Evolutionary conservation across 495 filamentous ascomycete genomes (phyloP), one percentile per base, ranked within the genome.

Genomic region (Aspergillus incahuasiensis): DNA sequence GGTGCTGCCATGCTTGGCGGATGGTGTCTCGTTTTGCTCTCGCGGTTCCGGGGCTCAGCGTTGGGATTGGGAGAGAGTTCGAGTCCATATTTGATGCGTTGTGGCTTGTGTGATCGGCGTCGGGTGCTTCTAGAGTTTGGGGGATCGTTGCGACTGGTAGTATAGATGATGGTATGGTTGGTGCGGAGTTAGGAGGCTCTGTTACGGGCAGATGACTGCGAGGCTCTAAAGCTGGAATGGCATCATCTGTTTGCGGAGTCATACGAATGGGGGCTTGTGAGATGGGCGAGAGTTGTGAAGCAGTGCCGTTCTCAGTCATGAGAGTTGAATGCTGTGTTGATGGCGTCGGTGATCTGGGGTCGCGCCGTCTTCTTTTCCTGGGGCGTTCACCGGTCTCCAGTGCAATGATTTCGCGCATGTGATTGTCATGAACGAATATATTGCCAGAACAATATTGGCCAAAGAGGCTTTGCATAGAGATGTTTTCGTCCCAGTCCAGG

Each of bases 381-480:
- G 59, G 46, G 18, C 54, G 64, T 24, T 52, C 41, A 19, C 48
- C 54, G 15, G 63, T 59, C 20, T 67, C 59, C 13, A 52, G 47
- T 2, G 49, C 43, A 21, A 64, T 46, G n/a, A 60, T 54, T 12
- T 69, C 54, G 21, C 68, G 70, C 82, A 94, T 88, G 47, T 83
- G 66, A 13, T 61, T 19, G 59, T 97, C 91, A 58, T 95, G 83
- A 12, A 70, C 66, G 60, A 95, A 95, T 0, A 57, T 49, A 7
- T 65, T 68, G 0, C 71, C 79, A 4, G 78, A 79, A 55, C 89
- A 96, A 4, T 87, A 61, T 40, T 85, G 71, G 0, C 90, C 88
- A 56, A 96, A 97, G 0, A 96, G 74, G 13, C 56, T 61, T 48
- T 72, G 56, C 46, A 96, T 86, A 5, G 83, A 85, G 42, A 85